Evolutionary conservation across 1,284 basidiomycete genomes (phyloP).

Genomic region (Ustanciosporium gigantosporum): DNA sequence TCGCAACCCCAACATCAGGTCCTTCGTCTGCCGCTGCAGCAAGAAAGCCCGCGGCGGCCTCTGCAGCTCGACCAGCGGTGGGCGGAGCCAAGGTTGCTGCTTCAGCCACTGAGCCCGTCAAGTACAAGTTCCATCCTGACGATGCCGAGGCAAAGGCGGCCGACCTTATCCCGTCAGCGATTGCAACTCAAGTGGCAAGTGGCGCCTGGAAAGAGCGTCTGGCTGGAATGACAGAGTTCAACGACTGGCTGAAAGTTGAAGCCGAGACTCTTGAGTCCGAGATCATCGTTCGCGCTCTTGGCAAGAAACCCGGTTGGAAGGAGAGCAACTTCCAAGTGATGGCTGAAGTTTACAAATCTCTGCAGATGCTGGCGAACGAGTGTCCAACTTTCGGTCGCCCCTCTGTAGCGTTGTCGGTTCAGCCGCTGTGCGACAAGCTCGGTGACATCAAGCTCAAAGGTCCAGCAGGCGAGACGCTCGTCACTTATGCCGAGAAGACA

Average conservation of each 20-base stretch:
- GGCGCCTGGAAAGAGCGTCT: slow-evolving; percentile 91
- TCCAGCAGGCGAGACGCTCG: slow-evolving; percentile 85
- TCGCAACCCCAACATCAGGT: slow-evolving; percentile 5
- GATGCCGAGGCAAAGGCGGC: slow-evolving; percentile 83
- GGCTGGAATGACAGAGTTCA: slow-evolving; percentile 83
- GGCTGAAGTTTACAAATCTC: slow-evolving; percentile 51
- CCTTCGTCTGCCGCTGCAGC: slow-evolving; percentile 55
- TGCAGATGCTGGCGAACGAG: slow-evolving; percentile 71
- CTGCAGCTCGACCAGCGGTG: slow-evolving; percentile 60
- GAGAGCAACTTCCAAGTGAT: slow-evolving; percentile 93
- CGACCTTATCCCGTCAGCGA: slow-evolving; percentile 74
- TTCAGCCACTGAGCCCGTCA: slow-evolving; percentile 73
- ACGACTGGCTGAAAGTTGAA: slow-evolving; percentile 76
- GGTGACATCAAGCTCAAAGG: slow-evolving; percentile 97
- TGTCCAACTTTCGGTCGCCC: slow-evolving; percentile 83
- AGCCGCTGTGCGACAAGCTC: slow-evolving; percentile 89
- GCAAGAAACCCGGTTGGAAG: slow-evolving; percentile 87
- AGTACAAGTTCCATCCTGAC: slow-evolving; percentile 87
- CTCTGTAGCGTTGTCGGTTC: slow-evolving; percentile 78
- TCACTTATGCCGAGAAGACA: slow-evolving; percentile 84
- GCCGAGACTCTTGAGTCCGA: slow-evolving; percentile 79
- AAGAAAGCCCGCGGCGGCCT: slow-evolving; percentile 65
- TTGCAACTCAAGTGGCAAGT: slow-evolving; percentile 77
- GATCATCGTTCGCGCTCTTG: slow-evolving; percentile 83
- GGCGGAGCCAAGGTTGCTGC: slow-evolving; percentile 65